Evolutionary conservation across 78 protist genomes (phyloP).

Genomic region (Speleostelium caveatum): DNA sequence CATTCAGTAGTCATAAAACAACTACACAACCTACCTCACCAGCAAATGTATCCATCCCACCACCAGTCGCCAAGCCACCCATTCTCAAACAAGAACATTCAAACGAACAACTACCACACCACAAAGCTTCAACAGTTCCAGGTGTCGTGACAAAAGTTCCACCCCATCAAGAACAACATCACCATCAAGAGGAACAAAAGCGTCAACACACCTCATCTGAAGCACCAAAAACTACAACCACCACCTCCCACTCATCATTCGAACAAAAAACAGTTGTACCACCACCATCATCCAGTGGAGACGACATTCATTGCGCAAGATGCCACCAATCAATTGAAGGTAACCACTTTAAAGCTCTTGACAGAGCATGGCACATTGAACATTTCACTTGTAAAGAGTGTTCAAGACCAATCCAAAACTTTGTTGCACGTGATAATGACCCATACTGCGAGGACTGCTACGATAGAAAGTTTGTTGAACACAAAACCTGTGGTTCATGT

Average conservation of each 20-base stretch:
- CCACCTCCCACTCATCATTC: background rate
- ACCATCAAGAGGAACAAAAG: background rate
- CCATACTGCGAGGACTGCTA: conserved; percentile 63
- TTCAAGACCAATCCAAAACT: conserved; percentile 37
- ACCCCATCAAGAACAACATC: conserved; percentile 2
- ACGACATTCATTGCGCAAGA: conserved; percentile 29
- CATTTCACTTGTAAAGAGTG: conserved; percentile 61
- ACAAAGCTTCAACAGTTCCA: background rate
- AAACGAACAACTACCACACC: background rate
- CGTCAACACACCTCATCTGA: background rate
- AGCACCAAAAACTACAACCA: background rate
- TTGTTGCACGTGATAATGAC: conserved; percentile 43
- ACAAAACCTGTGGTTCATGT: conserved; percentile 29
- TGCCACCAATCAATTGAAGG: conserved; percentile 52
- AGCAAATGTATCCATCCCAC: conserved; percentile 10
- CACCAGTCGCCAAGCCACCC: conserved; percentile 24
- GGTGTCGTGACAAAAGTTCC: background rate
- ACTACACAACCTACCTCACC: conserved; percentile 19
- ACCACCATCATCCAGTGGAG: background rate
- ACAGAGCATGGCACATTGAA: conserved; percentile 73
- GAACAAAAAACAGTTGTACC: background rate
- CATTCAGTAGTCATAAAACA: conserved; percentile 1
- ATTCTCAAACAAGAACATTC: background rate
- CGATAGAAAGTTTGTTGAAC: conserved; percentile 53
- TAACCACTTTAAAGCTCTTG: conserved; percentile 64